Evolutionary conservation across 108 stramenopile species (phyloP).

Genomic region (Skeletonema costatum): DNA sequence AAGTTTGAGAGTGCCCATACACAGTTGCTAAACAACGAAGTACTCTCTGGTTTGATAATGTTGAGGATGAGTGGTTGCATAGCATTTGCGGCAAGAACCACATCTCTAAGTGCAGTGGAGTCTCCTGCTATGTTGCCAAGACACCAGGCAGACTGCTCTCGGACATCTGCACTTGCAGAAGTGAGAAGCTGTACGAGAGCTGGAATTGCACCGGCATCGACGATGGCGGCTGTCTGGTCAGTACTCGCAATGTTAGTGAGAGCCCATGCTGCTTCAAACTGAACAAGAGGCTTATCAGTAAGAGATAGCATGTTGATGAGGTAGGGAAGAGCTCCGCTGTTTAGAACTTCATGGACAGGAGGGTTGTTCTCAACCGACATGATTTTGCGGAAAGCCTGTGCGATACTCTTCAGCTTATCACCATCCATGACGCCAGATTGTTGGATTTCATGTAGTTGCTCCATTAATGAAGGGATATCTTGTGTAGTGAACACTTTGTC

Average conservation of each 20-base stretch:
- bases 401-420: constrained; percentile 49
- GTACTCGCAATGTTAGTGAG: constrained; percentile 95
- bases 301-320: constrained; percentile 69
- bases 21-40: constrained; percentile 77
- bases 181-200: constrained; percentile 68
- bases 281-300: constrained; percentile 52
- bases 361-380: constrained; percentile 83
- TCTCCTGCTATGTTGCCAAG: constrained; percentile 97
- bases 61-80: constrained; percentile 75
- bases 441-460: constrained; percentile 26
- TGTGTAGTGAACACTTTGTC: constrained; percentile 40
- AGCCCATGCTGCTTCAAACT: constrained; percentile 96
- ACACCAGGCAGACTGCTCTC: constrained; percentile 96
- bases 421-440: constrained; percentile 21
- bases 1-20: constrained; percentile 94
- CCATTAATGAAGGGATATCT: constrained; percentile 56
- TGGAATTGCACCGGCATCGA: constrained; percentile 73
- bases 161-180: constrained; percentile 71
- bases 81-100: constrained; percentile 59
- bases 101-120: constrained; percentile 69
- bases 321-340: constrained; percentile 68
- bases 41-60: constrained; percentile 67
- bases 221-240: constrained; percentile 63
- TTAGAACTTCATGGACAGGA: constrained; percentile 82
- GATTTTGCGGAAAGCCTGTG: constrained; percentile 76